Percentiles rank a stretch among this genome's conserved stretches.
Conservation (phyloP, 306 rosid species). For the Albizia julibrissin region DNA sequence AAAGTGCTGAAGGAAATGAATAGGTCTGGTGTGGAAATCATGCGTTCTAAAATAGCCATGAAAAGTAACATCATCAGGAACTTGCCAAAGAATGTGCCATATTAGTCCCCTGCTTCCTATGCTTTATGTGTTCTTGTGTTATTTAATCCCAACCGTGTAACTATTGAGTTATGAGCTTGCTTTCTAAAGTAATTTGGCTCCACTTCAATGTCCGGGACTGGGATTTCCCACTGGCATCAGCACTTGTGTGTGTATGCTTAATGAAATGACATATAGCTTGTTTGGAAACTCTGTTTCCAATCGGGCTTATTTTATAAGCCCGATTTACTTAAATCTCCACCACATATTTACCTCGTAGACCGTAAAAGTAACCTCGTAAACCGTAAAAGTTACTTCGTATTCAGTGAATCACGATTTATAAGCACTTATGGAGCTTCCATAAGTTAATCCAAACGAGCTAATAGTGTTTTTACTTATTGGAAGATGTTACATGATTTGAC, state of each 20-base stretch:
- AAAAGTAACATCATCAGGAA: slow-evolving; percentile 89
- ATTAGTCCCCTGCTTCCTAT: slow-evolving; percentile 39
- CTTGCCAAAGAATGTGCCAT: slow-evolving; percentile 79
- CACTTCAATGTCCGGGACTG: background rate
- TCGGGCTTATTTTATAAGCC: too few relatives aligned
- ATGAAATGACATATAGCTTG: slow-evolving; percentile 30
- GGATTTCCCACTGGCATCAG: background rate
- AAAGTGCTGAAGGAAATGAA: slow-evolving; percentile 87
- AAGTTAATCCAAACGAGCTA: too few relatives aligned
- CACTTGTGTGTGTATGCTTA: background rate
- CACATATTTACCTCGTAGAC: too few relatives aligned
- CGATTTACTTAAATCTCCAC: too few relatives aligned
- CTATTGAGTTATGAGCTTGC: slow-evolving; percentile 13
- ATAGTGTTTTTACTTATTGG: background rate
- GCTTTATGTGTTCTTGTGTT: background rate
- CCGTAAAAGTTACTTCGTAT: too few relatives aligned
- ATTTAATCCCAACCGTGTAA: slow-evolving; percentile 14
- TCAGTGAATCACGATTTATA: too few relatives aligned
- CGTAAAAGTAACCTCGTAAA: too few relatives aligned
- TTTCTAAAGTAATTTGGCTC: slow-evolving; percentile 18
- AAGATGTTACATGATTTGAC: background rate
- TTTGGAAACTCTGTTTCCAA: too few relatives aligned
- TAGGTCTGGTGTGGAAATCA: slow-evolving; percentile 76
- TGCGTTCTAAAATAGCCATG: slow-evolving; percentile 86
- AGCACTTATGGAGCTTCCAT: too few relatives aligned